A percentile compares a stretch with the other conserved stretches of the same genome.
Conservation (phyloP, 805 yeast species). For the Wickerhamiella kurtzmanii region DNA sequence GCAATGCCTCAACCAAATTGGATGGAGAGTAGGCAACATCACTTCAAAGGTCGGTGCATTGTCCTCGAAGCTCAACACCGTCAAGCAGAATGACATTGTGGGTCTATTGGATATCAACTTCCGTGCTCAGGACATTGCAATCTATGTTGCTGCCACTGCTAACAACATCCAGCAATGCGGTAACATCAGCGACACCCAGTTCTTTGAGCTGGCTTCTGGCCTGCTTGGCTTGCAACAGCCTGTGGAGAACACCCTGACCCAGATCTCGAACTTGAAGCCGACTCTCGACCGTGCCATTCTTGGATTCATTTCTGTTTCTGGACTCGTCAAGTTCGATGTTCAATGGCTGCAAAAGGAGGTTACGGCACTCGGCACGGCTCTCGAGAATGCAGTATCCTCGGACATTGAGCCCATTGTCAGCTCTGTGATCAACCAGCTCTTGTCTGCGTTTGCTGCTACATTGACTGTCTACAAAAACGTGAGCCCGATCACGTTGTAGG, state of each 20-base stretch:
- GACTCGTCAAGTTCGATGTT: slow-evolving; percentile 24
- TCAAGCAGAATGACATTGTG: background rate
- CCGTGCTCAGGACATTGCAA: background rate
- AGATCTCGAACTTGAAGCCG: slow-evolving; percentile 3
- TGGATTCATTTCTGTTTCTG: slow-evolving; percentile 2
- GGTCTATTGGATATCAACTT: background rate
- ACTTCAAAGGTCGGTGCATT: background rate
- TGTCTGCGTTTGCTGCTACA: background rate
- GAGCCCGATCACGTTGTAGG: background rate
- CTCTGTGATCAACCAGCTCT: background rate
- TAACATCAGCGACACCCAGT: background rate
- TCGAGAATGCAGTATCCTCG: background rate
- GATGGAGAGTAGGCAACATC: background rate
- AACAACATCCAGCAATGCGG: background rate
- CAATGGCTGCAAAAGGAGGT: background rate
- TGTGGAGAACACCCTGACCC: background rate
- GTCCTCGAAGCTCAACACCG: background rate
- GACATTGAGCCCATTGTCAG: background rate
- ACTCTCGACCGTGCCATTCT: slow-evolving; percentile 21
- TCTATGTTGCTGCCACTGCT: background rate
- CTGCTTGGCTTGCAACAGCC: background rate
- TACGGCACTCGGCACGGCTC: background rate
- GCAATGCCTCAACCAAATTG: background rate
- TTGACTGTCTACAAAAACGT: background rate
- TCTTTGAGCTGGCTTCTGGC: background rate